Conservation (phyloP, 2,329 filamentous ascomycete species). For the Tetracladium maxilliforme region DNA sequence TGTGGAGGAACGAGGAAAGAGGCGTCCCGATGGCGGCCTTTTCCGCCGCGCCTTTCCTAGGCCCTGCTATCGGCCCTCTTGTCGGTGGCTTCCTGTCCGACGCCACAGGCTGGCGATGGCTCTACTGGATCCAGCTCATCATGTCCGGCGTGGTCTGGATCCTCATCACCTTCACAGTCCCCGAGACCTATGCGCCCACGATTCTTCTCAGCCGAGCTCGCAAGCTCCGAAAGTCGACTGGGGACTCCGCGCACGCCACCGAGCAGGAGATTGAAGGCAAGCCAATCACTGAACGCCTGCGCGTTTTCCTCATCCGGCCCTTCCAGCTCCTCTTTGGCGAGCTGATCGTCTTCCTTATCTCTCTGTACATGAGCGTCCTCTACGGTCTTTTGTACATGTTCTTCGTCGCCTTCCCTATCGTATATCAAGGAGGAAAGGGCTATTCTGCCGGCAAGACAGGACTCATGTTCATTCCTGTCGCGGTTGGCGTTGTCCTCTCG, state of each 20-base stretch:
- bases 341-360: conserved; percentile 73
- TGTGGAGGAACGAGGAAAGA: conserved; percentile 75
- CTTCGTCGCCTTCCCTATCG: conserved; percentile 39
- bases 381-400: conserved; percentile 50
- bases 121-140: conserved; percentile 81
- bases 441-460: conserved; percentile 62
- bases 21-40: conserved; percentile 82
- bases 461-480: conserved; percentile 76
- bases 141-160: conserved; percentile 54
- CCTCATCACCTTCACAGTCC: conserved; percentile 75
- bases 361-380: conserved; percentile 73
- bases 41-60: conserved; percentile 68
- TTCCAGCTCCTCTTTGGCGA: conserved; percentile 78
- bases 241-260: conserved; percentile 54
- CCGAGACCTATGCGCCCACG: conserved; percentile 75
- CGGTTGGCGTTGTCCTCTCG: conserved; percentile 56
- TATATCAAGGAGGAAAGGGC: conserved; percentile 71
- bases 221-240: conserved; percentile 56
- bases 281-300: conserved; percentile 51
- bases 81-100: conserved; percentile 65
- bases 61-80: conserved; percentile 64
- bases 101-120: conserved; percentile 61
- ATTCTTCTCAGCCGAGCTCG: conserved; percentile 57
- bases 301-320: conserved; percentile 64
- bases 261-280: conserved; percentile 67